A percentile compares a stretch with the other conserved stretches of the same genome.
These are phyloP conservation scores for Fragilaria crotonensis DNA, from an alignment of 108 stramenopile genomes.

Conservation along the genomic window DNA sequence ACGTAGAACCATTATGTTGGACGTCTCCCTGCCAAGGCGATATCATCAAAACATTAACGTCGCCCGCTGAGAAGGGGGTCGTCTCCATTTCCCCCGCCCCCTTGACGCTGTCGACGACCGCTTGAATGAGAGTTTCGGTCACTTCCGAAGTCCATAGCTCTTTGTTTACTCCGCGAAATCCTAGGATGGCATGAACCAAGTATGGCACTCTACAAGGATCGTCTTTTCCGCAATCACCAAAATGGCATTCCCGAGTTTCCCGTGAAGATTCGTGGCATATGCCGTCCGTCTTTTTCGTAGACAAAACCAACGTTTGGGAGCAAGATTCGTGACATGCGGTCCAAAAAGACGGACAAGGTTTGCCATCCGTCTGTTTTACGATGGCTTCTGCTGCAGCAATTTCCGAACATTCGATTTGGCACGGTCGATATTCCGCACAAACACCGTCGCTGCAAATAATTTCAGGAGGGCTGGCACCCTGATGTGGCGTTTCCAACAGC, in stretches of 20 bases:
- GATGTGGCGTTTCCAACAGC: slow-evolving; percentile 9
- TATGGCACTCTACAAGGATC: slow-evolving; percentile 72
- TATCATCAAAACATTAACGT: slow-evolving; percentile 29
- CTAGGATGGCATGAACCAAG: slow-evolving; percentile 61
- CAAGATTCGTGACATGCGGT: slow-evolving; percentile 68
- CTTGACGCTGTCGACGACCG: background rate
- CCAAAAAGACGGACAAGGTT: slow-evolving; percentile 33
- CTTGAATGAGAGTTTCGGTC: slow-evolving; percentile 2
- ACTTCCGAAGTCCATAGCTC: slow-evolving; percentile 6
- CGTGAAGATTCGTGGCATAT: slow-evolving; percentile 50
- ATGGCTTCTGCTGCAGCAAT: slow-evolving; percentile 12
- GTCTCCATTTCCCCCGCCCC: background rate
- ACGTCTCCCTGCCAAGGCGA: slow-evolving; percentile 24
- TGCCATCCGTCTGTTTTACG: slow-evolving; percentile 9
- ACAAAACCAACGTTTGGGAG: slow-evolving; percentile 40
- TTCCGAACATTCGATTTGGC: slow-evolving; percentile 45
- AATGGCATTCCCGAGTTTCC: slow-evolving; percentile 52
- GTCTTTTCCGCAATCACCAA: slow-evolving; percentile 53
- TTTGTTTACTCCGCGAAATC: slow-evolving; percentile 30
- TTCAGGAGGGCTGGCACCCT: slow-evolving; percentile 13
- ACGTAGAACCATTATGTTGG: background rate
- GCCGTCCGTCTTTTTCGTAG: slow-evolving; percentile 28
- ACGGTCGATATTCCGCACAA: slow-evolving; percentile 56
- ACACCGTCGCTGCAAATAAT: slow-evolving; percentile 50
- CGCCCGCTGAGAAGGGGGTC: slow-evolving; percentile 23